Base-by-base conservation (phyloP, 1,284 basidiomycete species). In the Ceratobasidium sp. region DNA sequence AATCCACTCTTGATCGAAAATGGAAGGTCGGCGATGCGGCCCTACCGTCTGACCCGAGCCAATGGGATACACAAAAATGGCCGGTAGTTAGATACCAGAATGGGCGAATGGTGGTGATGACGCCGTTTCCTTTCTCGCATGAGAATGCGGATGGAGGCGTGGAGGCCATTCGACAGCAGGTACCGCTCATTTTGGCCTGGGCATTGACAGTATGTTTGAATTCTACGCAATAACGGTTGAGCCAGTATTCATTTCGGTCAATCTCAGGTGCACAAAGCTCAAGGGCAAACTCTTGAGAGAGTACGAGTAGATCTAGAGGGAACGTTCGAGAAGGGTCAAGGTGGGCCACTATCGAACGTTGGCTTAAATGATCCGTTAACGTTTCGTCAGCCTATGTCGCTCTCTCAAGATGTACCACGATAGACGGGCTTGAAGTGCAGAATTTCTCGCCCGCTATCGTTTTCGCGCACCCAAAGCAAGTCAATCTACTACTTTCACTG, bases 221-320 rank as follows among this genome's bases (percentile, higher is more conserved):
- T 26, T 4, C 1, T 30, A 30, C 23, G 6, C 8, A 14, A 6
- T 6, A 14, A 14, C 6, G 23, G 16, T 5, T 53, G 28, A 6
- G 16, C 21, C 14, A 26, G 50, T 8, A 3, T 23, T 28, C 3
- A 23, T 52, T 6, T 23, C n/a, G n/a, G 43, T 12, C n/a, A n/a
- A n/a, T n/a, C 92, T 78, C 92, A 91, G 72, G 89, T 96, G 26
- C 94, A 95, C 80, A 96, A 96, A 79, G 89, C 90, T 2, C 93
- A 94, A 78, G 92, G 92, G 0, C 92, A 94, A 79, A 94, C 90
- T 0, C 80, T 96, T n/a, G 86, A 93, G 67, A 84, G 92, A 14
- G 92, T 94, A 21, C 88, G 88, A 73, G 88, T 93, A 0, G 86
- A 93, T 77, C 82, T 93, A 26, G 78, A 78, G 34, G 82, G 84